phyloP scores from a whole-genome alignment of 768 basidiomycete genomes.

The Suillus brevipes region DNA sequence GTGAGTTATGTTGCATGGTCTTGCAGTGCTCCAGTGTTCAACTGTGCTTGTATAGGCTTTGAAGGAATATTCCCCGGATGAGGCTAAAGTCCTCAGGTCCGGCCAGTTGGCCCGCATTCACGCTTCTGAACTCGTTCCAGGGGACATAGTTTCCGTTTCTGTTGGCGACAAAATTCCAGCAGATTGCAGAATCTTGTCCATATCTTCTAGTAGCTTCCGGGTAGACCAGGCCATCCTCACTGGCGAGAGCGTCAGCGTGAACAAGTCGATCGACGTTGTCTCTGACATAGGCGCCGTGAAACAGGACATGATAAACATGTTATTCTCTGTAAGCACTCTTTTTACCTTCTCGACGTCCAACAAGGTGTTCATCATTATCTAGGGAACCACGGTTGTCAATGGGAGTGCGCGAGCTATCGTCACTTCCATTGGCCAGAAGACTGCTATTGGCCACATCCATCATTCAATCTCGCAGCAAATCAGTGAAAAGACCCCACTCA shows the following conservation, averaged over 20 bases:
- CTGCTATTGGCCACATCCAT: slow-evolving; percentile 97
- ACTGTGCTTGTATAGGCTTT: slow-evolving; percentile 60
- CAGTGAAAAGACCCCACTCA: slow-evolving; percentile 93
- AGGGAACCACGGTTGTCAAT: slow-evolving; percentile 97
- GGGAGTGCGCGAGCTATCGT: slow-evolving; percentile 88
- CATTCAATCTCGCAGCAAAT: slow-evolving; percentile 93
- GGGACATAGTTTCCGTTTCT: slow-evolving; percentile 87
- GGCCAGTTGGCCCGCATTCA: slow-evolving; percentile 73
- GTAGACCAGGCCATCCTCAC: slow-evolving; percentile 97
- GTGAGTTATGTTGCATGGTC: slow-evolving; percentile 51
- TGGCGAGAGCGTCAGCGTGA: slow-evolving; percentile 88
- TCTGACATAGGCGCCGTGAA: slow-evolving; percentile 82
- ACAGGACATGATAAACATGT: slow-evolving; percentile 97
- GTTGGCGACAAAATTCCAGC: slow-evolving; percentile 97
- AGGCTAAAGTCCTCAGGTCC: slow-evolving; percentile 84
- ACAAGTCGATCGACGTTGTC: slow-evolving; percentile 73
- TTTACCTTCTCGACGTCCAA: background rate
- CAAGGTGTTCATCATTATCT: slow-evolving; percentile 3
- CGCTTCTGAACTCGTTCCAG: slow-evolving; percentile 89
- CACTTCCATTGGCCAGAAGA: slow-evolving; percentile 79
- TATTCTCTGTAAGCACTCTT: slow-evolving; percentile 72
- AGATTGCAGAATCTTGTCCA: slow-evolving; percentile 85
- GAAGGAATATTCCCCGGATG: slow-evolving; percentile 96
- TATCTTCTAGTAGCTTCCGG: slow-evolving; percentile 91
- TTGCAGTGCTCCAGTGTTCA: background rate